Base-by-base conservation (phyloP, 2,329 filamentous ascomycete species). In the Claviceps digitariae region DNA sequence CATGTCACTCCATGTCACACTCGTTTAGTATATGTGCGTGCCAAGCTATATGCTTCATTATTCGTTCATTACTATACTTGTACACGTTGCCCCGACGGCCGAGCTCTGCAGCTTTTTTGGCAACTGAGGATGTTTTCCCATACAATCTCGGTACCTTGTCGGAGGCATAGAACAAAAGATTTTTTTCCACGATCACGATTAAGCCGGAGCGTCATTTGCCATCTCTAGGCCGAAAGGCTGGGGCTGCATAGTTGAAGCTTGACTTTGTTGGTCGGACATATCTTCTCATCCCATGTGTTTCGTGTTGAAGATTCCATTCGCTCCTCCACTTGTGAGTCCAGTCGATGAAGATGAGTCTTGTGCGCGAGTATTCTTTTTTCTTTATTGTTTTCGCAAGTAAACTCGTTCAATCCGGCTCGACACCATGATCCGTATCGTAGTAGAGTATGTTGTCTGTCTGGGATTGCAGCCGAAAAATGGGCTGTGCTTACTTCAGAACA, bases 151-250 rank as follows among this genome's bases (percentile, higher is more conserved):
- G 89, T 93, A 86, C 76, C 77, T 78, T 78, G 83, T 86, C 81
- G 77, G 72, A 70, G 87, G 89, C 90, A 85, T 76, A 95, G 79
- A 95, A 70, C 68, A 80, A 79, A 69, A 56, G 54, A n/a, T n/a
- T 55, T 31, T 55, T 56, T 25, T 31, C n/a, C 59, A 49, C 64
- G 86, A 88, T 88, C 87, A 84, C 88, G 85, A 95, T 93, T 95
- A 95, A 96, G 90, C 90, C 90, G 90, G 90, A 95, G 90, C 87
- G 81, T 81, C 83, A 84, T 83, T 82, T 90, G 84, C 79, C 87
- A 83, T 82, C 78, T 82, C 77, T 75, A 74, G 72, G 72, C 80
- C 74, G 87, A 95, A 73, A 94, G 86, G 81, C 75, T 68, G 68
- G 72, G 75, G 82, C 82, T 86, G 87, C 84, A 82, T 95, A 86